Conservation (phyloP, 371 early-diverging fungal species). For the Lichtheimia ornata region DNA sequence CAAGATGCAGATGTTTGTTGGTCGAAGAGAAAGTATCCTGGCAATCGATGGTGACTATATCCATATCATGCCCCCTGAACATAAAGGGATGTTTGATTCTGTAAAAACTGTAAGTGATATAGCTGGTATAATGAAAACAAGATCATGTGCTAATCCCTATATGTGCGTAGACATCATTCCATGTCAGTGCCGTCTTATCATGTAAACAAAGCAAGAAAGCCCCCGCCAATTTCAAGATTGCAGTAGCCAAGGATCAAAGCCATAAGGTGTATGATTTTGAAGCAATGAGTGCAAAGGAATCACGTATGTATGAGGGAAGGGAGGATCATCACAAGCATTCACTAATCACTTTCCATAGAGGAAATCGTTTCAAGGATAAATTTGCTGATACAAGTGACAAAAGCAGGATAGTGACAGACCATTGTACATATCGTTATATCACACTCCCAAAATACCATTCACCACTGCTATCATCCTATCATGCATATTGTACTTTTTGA, state of each 20-base stretch:
- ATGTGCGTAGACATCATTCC: conserved; percentile 68
- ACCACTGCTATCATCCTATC: too few species aligned
- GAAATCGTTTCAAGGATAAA: conserved; percentile 47
- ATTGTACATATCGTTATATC: too few species aligned
- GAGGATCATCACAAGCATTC: not conserved
- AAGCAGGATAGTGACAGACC: conserved; percentile 2
- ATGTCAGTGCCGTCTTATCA: conserved; percentile 73
- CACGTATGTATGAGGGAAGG: conserved; percentile 39
- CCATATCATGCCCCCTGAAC: conserved; percentile 86
- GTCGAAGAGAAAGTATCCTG: conserved; percentile 81
- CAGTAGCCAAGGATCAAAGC: conserved; percentile 65
- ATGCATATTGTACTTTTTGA: too few species aligned
- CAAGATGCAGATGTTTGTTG: conserved; percentile 81
- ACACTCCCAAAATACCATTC: too few species aligned
- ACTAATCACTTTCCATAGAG: conserved; percentile 20
- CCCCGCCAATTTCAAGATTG: conserved; percentile 74
- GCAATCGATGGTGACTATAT: conserved; percentile 95
- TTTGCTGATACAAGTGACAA: conserved; percentile 46
- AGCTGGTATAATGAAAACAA: not conserved
- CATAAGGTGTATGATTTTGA: conserved; percentile 83
- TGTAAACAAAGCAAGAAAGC: conserved; percentile 81
- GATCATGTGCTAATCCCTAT: not conserved
- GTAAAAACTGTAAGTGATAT: conserved; percentile 70
- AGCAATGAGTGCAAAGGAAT: conserved; percentile 68
- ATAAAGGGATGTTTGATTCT: conserved; percentile 78